A percentile compares a stretch with the other conserved stretches of the same genome.
Conservation (phyloP, 495 filamentous ascomycete species). For the Talaromyces adpressus region DNA sequence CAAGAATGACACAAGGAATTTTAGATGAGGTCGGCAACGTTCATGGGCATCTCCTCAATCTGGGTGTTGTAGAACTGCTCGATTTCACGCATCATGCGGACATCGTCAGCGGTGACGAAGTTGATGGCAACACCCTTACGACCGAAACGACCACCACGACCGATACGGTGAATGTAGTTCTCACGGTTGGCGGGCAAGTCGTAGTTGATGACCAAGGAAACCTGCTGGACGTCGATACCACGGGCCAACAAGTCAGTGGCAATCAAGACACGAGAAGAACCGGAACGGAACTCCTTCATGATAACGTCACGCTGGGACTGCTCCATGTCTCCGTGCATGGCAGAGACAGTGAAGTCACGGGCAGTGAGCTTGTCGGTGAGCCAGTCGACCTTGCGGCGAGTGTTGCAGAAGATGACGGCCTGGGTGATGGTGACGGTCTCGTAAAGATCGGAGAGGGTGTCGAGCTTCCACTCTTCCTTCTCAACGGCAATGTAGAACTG, state of each 20-base stretch:
- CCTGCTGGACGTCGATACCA: slow-evolving; percentile 99
- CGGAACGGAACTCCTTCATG: slow-evolving; percentile 99
- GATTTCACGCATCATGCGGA: slow-evolving; percentile 98
- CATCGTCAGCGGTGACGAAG: slow-evolving; percentile 98
- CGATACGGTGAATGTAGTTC: slow-evolving; percentile 99
- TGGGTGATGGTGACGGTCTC: slow-evolving; percentile 99
- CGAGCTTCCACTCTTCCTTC: slow-evolving; percentile 99
- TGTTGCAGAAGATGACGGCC: slow-evolving; percentile 99
- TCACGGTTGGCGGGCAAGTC: slow-evolving; percentile 97
- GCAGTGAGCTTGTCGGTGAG: slow-evolving; percentile 97
- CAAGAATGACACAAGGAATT: slow-evolving; percentile 15
- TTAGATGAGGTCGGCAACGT: slow-evolving; percentile 54
- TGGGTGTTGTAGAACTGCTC: slow-evolving; percentile 63
- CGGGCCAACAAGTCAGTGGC: slow-evolving; percentile 95
- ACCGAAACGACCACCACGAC: slow-evolving; percentile 97
- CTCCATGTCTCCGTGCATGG: slow-evolving; percentile 99
- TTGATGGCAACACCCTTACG: slow-evolving; percentile 99
- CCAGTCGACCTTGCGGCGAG: slow-evolving; percentile 99
- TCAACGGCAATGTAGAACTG: slow-evolving; percentile 99
- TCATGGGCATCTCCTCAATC: slow-evolving; percentile 59
- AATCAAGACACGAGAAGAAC: slow-evolving; percentile 95
- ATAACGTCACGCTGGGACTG: slow-evolving; percentile 95
- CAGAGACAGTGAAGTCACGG: slow-evolving; percentile 97
- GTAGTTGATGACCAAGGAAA: slow-evolving; percentile 99
- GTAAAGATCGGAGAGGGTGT: slow-evolving; percentile 97